A percentile compares a stretch with the other conserved stretches of the same genome.
These are phyloP conservation scores for Fusarium transvaalense DNA, from an alignment of 2,329 filamentous ascomycete genomes.

Conservation along the genomic window DNA sequence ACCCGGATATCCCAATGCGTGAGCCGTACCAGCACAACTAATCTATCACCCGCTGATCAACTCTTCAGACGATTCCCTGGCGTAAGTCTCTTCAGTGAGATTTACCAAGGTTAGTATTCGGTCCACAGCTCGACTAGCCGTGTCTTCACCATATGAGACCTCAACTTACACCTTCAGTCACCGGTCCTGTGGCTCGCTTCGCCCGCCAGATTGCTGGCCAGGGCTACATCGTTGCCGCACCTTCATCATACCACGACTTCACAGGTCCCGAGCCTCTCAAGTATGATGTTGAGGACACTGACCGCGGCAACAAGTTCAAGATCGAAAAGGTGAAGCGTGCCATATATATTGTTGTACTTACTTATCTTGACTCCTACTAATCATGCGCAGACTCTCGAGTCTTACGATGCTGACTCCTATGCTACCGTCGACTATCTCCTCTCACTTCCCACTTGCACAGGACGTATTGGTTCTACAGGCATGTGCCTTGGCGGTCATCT, in stretches of 20 bases:
- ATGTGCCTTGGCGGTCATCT: slow-evolving; percentile 97
- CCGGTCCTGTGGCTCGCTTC: slow-evolving; percentile 89
- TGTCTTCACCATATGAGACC: not conserved
- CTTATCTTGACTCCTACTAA: not conserved
- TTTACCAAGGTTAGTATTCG: slow-evolving; percentile 82
- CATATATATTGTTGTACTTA: not conserved
- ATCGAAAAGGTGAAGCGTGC: slow-evolving; percentile 77
- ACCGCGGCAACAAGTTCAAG: slow-evolving; percentile 89
- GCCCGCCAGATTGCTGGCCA: slow-evolving; percentile 92
- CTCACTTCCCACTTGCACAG: slow-evolving; percentile 81
- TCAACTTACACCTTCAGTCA: slow-evolving; percentile 67
- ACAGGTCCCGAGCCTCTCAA: slow-evolving; percentile 84
- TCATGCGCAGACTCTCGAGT: slow-evolving; percentile 74
- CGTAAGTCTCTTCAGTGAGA: slow-evolving; percentile 91
- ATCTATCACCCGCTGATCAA: slow-evolving; percentile 9
- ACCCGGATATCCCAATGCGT: slow-evolving; percentile 87
- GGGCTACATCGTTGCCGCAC: slow-evolving; percentile 92
- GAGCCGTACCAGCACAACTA: slow-evolving; percentile 49
- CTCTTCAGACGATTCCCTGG: slow-evolving; percentile 76
- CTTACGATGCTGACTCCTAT: slow-evolving; percentile 85
- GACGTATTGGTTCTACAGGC: slow-evolving; percentile 81
- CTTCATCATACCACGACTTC: slow-evolving; percentile 94
- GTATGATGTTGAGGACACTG: slow-evolving; percentile 89
- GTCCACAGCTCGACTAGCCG: slow-evolving; percentile 52
- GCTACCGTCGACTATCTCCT: slow-evolving; percentile 78